Base-by-base conservation (phyloP, 768 basidiomycete genomes). In the Naganishia vishniacii region DNA sequence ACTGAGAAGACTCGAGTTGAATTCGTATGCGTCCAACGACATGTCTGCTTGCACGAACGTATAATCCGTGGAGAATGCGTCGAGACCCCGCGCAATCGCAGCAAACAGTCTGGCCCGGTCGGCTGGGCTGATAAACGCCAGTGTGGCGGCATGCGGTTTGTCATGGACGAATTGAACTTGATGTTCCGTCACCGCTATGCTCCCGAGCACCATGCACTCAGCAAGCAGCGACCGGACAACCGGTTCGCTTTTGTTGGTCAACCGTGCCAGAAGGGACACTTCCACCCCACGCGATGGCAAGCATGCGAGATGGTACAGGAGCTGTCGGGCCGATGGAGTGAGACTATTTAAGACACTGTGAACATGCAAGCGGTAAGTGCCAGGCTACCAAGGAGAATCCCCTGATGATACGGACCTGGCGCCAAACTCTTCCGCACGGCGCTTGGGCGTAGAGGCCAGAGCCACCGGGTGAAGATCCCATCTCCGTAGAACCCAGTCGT, bases 81-180 rank as follows among this genome's bases (percentile, higher is more conserved):
- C 62, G 2, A 63, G 31, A 18, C 11, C 29, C 1, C 42, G 26
- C 1, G 26, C 62, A 15, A 63, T 53, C 26, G 26, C 29, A 31
- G 32, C 31, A 13, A 53, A 45, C 18, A 63, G 40, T 6, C 11
- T 41, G 0, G 41, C 25, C 29, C 56, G 53, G 26, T 44, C 48
- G 2, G 16, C 29, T 8, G 61, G 49, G 1, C 20, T 12, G 34
- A 63, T 67, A 0, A 56, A 31, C 12, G 42, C 48, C 23, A 62
- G 26, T 3, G 56, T 53, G 7, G 65, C 65, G 11, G 31, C 32
- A 31, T 67, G 65, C 16, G 47, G 59, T 20, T 72, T 65, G 61
- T 74, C 71, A 61, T 74, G 73, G 0, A 68, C 40, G 64, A 72
- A 74, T 0, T 47, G 44, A 16, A 66, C 67, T 23, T 45, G 26